A percentile compares a stretch with the other conserved stretches of the same genome.
These are phyloP conservation scores for Seminavis robusta DNA, from an alignment of 108 stramenopile genomes.

Conservation along the genomic window DNA sequence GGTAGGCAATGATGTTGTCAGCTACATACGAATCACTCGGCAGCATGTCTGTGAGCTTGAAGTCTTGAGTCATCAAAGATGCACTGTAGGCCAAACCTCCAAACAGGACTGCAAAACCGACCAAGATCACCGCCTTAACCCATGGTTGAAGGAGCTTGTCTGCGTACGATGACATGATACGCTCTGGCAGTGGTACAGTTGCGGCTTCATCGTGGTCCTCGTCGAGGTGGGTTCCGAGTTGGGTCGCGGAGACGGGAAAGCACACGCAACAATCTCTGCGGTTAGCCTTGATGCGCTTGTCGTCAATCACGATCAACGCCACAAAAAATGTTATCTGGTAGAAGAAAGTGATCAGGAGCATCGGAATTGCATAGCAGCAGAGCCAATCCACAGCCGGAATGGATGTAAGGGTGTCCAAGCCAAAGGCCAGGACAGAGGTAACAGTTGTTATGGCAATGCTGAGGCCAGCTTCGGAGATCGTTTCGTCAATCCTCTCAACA, in stretches of 20 bases:
- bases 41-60: constrained; percentile 11
- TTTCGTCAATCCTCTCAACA: background rate
- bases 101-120: constrained; percentile 4
- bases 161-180: constrained; percentile 5
- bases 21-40: constrained; percentile 15
- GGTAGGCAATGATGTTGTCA: too few relatives aligned
- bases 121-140: constrained; percentile 1
- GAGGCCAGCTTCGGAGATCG: background rate
- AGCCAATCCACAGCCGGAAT: background rate
- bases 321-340: constrained; percentile 9
- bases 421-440: background rate
- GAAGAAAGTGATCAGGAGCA: background rate
- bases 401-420: background rate
- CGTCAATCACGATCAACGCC: background rate
- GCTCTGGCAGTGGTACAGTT: constrained; percentile 4
- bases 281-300: background rate
- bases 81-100: background rate
- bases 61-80: constrained; percentile 2
- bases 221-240: background rate
- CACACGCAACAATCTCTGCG: constrained; percentile 5
- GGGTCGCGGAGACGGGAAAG: constrained; percentile 3
- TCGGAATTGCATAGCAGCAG: background rate
- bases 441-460: constrained; percentile 8
- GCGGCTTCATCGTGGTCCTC: background rate
- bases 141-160: background rate